Base-by-base conservation (phyloP, 108 stramenopile species). In the Ochromonas danica region DNA sequence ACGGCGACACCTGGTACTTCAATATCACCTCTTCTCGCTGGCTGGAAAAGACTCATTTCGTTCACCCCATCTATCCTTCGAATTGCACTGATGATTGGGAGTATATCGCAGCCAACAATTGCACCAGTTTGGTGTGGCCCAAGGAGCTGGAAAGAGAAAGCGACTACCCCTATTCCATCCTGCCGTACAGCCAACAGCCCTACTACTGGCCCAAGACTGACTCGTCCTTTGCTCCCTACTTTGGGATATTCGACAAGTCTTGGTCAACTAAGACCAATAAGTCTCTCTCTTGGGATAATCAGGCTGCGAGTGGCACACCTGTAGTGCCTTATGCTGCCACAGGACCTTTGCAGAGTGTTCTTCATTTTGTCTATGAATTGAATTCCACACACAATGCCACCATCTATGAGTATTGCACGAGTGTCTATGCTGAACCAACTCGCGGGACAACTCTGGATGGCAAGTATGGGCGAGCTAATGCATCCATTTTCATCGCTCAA, bases 1-100 rank as follows among this genome's bases (percentile, higher is more conserved):
- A 86, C 84, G 86, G 91, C 40, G 93, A 94, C 65, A 89, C 90
- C 31, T 94, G 93, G 93, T 83, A 91, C 62, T 92, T 89, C 81
- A 90, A 91, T 80, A 89, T 90, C 43, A 80, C 80, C 0, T 82
- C 90, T 2, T 67, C 75, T 42, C 70, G 82, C n/a, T 94, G 92
- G 93, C 65, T 91, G 25, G 79, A 90, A 63, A 92, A 91, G 67
- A 88, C 62, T 0, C 40, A 71, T 36, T 90, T 89, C 67, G 91
- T 92, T n/a, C 87, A 90, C 65, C 81, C 92, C 10, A 60, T 71
- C 45, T 94, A 81, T 71, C 93, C 93, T 22, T 77, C 84, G 43
- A 77, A 60, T 65, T 94, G 93, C 83, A 91, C 90, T 35, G 88
- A 91, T 80, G 91, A 92, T 75, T 28, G 88, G 25, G 62, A 39